Conservation (phyloP, 805 yeast genomes). For the Nadsonia fulvescens region DNA sequence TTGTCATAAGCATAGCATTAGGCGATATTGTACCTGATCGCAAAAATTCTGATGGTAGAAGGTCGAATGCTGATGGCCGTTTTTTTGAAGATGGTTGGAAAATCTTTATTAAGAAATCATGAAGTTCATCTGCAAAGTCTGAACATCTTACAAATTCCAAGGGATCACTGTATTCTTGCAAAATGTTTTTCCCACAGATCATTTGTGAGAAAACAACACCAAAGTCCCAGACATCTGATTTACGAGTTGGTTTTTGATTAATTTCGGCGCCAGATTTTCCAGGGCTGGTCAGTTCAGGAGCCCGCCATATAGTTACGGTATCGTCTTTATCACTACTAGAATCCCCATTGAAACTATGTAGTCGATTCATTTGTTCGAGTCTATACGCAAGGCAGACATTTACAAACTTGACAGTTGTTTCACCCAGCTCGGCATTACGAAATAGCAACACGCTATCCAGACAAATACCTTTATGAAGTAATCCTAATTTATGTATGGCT, state of each 20-base stretch:
- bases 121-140: conserved; percentile 36
- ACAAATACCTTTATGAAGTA: conserved; percentile 53
- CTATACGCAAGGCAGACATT: conserved; percentile 9
- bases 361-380: conserved; percentile 17
- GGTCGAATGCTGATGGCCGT: conserved; percentile 69
- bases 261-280: too few species aligned
- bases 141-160: conserved; percentile 36
- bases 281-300: conserved; percentile 48
- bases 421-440: conserved; percentile 33
- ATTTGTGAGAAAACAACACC: conserved; percentile 63
- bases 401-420: conserved; percentile 18
- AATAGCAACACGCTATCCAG: conserved; percentile 39
- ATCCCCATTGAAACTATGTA: conserved; percentile 14
- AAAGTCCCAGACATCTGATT: conserved; percentile 86
- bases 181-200: conserved; percentile 39
- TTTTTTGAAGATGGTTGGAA: conserved; percentile 47
- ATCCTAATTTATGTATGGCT: conserved; percentile 66
- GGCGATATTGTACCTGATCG: conserved; percentile 26
- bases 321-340: conserved; percentile 2
- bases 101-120: conserved; percentile 48
- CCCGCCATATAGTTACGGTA: conserved; percentile 37
- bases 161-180: conserved; percentile 40
- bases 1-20: neutral
- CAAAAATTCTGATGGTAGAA: conserved; percentile 67
- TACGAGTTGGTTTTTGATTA: conserved; percentile 45